Evolutionary conservation across 2,329 filamentous ascomycete species (phyloP).

Genomic region (Mycocentrospora acerina): DNA sequence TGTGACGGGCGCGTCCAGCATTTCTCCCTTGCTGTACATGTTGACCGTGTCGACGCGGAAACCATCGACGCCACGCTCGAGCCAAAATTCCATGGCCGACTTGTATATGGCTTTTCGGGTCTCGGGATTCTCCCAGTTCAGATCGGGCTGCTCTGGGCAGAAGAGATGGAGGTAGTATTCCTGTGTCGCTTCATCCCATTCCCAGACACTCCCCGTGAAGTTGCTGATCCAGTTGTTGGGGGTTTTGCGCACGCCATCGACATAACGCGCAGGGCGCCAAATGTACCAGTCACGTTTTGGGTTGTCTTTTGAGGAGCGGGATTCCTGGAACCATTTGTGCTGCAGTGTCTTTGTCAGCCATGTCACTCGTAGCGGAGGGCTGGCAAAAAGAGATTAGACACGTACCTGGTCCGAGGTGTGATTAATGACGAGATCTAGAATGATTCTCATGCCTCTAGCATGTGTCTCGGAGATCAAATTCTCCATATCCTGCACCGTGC

Average conservation of each 20-base stretch:
- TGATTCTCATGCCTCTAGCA: slow-evolving; percentile 39
- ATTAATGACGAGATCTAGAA: slow-evolving; percentile 45
- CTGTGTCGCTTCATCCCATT: slow-evolving; percentile 69
- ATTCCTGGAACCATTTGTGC: slow-evolving; percentile 62
- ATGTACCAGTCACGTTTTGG: slow-evolving; percentile 59
- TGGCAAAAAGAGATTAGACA: too few species aligned
- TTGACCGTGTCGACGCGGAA: slow-evolving; percentile 46
- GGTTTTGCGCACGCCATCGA: slow-evolving; percentile 63
- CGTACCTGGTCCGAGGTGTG: slow-evolving; percentile 41
- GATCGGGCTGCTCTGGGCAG: slow-evolving; percentile 72
- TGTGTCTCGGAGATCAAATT: slow-evolving; percentile 39
- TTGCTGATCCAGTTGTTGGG: slow-evolving; percentile 75
- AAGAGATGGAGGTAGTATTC: slow-evolving; percentile 79
- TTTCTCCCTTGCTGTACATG: slow-evolving; percentile 40
- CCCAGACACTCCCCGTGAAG: slow-evolving; percentile 65
- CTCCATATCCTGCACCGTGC: slow-evolving; percentile 44
- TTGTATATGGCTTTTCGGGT: slow-evolving; percentile 71
- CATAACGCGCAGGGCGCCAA: slow-evolving; percentile 51
- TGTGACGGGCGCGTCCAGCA: slow-evolving; percentile 36
- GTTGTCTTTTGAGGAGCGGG: slow-evolving; percentile 51
- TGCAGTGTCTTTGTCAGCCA: slow-evolving; percentile 13
- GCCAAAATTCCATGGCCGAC: slow-evolving; percentile 73
- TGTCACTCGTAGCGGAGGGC: too few species aligned
- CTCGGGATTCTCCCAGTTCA: slow-evolving; percentile 79
- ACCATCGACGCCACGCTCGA: slow-evolving; percentile 64